Conservation (phyloP, 441 rosid genomes). For the Melastoma candidum region DNA sequence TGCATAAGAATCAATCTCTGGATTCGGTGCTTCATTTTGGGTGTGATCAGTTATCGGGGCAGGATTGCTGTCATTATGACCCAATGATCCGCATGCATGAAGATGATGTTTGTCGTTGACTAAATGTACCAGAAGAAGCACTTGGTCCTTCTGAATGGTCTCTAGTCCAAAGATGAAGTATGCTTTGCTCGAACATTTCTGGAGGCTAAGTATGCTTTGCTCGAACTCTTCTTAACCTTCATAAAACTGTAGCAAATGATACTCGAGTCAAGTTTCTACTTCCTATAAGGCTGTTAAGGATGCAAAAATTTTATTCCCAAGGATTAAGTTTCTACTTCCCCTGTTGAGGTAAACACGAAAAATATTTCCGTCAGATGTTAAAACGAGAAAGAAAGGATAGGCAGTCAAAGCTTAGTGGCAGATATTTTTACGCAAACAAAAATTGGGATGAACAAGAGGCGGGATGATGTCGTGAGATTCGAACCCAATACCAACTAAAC, state of each 20-base stretch:
- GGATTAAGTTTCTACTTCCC: too few species aligned
- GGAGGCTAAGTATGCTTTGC: conserved; percentile 35
- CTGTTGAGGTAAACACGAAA: too few species aligned
- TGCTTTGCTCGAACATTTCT: conserved; percentile 41
- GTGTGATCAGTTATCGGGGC: conserved; percentile 18
- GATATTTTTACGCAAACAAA: too few species aligned
- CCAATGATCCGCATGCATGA: conserved; percentile 24
- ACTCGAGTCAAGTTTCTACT: too few species aligned
- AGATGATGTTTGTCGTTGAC: conserved; percentile 10
- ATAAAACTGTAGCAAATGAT: conserved; percentile 32
- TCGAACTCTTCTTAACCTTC: conserved; percentile 39
- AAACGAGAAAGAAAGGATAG: too few species aligned
- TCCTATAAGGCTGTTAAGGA: too few species aligned
- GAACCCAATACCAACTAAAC: too few species aligned
- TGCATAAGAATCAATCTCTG: conserved; percentile 14
- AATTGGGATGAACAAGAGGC: too few species aligned
- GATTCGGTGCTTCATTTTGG: conserved; percentile 20
- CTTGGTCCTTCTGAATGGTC: conserved; percentile 31
- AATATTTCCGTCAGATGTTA: too few species aligned
- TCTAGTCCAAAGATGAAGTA: conserved; percentile 35
- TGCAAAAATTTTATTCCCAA: too few species aligned
- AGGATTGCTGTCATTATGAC: conserved; percentile 9
- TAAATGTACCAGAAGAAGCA: conserved; percentile 8
- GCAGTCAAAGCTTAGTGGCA: too few species aligned
- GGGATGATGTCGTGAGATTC: too few species aligned